These are phyloP conservation scores for Colletotrichum liriopes DNA, from an alignment of 2,329 filamentous ascomycete species.

Conservation along the genomic window DNA sequence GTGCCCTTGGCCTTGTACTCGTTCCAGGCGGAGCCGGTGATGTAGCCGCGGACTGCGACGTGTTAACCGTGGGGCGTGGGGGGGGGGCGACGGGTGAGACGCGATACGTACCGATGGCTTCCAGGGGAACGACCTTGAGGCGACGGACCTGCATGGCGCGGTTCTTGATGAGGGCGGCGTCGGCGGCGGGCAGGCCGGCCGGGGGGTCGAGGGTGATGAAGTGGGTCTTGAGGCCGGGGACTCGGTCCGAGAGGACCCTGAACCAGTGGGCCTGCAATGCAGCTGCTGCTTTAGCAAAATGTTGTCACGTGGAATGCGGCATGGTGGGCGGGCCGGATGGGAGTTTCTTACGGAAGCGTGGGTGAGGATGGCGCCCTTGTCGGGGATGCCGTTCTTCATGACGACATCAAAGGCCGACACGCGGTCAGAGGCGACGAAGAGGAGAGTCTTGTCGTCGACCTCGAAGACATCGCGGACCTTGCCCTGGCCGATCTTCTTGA, in stretches of 20 bases:
- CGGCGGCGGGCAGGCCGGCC: slow-evolving; percentile 52
- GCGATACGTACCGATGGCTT: slow-evolving; percentile 71
- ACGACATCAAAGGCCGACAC: slow-evolving; percentile 97
- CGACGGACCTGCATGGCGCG: slow-evolving; percentile 85
- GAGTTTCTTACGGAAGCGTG: slow-evolving; percentile 49
- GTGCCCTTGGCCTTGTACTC: slow-evolving; percentile 83
- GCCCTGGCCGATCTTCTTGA: slow-evolving; percentile 53
- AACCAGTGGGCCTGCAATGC: slow-evolving; percentile 66
- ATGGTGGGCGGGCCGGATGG: not conserved
- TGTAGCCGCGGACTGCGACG: slow-evolving; percentile 81
- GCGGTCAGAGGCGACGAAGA: slow-evolving; percentile 90
- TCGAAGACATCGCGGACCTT: slow-evolving; percentile 89
- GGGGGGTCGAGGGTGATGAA: slow-evolving; percentile 64
- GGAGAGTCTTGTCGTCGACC: slow-evolving; percentile 78
- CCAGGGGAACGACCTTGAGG: slow-evolving; percentile 82
- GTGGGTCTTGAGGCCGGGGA: slow-evolving; percentile 68
- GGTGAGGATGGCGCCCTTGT: slow-evolving; percentile 69
- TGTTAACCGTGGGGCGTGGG: not conserved
- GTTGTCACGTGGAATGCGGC: not conserved
- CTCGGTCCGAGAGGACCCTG: slow-evolving; percentile 58
- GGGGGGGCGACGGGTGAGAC: not conserved
- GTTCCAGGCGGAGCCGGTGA: slow-evolving; percentile 87
- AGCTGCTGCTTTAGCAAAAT: not conserved
- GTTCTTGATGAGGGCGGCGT: slow-evolving; percentile 69
- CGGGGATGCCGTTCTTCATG: slow-evolving; percentile 77